Evolutionary conservation across 208 protist species (phyloP), one percentile per base, ranked within the genome.

Genomic region (Acanthamoeba sp.): DNA sequence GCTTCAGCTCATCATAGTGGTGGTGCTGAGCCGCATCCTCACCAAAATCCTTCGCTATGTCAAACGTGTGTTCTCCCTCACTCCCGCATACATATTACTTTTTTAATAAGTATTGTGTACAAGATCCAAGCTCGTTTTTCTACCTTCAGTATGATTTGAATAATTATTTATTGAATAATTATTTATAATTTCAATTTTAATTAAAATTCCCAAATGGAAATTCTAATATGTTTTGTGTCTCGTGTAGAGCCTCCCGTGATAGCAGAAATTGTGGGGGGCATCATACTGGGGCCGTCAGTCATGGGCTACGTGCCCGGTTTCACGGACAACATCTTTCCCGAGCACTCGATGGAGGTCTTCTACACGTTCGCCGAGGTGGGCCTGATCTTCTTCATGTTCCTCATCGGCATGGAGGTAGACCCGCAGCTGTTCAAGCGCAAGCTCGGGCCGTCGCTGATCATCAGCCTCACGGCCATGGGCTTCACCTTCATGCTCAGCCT

Each of bases 331-430:
- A 93, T 93, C 88, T 82, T 52, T 32, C 42, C 66, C 29, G 45
- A 45, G n/a, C 27, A 93, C 5, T 82, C 66, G 16, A 69, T 93
- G 40, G 88, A 82, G 40, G 88, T 82, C 48, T 71, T 52, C 24
- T 38, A 82, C 66, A 71, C 88, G n/a, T 45, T 71, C 27, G 42
- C 55, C 22, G 73, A 93, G 45, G 38, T 95, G 0, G 38, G 50
- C 27, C 88, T 93, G 0, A 94, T 96, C 50, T 78, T 95, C 62
- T n/a, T 96, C 24, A 90, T 93, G 64, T 78, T 78, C 69, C 69
- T 78, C 69, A 78, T 78, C 34, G 95, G 95, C 62, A 40, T 96
- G 24, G 95, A 96, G 36, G 89, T 96, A 10, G 95, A 96, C 76
- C 34, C 80, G 6, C 66, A 45, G 2, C 52, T 95, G 2, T 48